These are phyloP conservation scores for Macadamia integrifolia DNA, from an alignment of 164 flowering plant species.

Conservation along the genomic window DNA sequence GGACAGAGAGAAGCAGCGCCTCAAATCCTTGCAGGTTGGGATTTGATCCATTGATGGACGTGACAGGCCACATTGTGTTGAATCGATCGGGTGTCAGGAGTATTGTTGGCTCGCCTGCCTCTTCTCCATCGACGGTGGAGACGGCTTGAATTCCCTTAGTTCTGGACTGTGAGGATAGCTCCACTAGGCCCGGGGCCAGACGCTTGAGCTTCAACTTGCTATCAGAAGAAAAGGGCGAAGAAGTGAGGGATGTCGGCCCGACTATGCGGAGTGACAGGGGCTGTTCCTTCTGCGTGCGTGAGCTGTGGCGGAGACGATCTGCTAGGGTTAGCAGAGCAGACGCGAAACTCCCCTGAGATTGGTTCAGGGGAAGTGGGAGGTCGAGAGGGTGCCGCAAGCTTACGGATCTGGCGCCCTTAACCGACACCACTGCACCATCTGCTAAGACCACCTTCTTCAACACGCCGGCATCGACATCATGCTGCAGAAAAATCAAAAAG, in stretches of 20 bases:
- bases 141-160: conserved; percentile 23
- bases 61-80: conserved; percentile 78
- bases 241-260: conserved; percentile 61
- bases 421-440: conserved; percentile 92
- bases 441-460: conserved; percentile 82
- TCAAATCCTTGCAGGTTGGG: conserved; percentile 73
- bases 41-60: conserved; percentile 68
- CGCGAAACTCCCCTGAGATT: conserved; percentile 50
- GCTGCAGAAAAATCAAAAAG: conserved; percentile 38
- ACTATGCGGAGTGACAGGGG: conserved; percentile 20
- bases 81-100: conserved; percentile 45
- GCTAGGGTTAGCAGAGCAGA: conserved; percentile 68
- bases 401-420: conserved; percentile 92
- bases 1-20: conserved; percentile 47
- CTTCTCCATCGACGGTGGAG: conserved; percentile 28
- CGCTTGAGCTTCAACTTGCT: conserved; percentile 82
- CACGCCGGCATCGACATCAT: conserved; percentile 96
- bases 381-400: conserved; percentile 85
- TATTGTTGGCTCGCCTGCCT: conserved; percentile 36
- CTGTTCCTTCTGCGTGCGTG: conserved; percentile 21
- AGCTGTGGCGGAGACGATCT: conserved; percentile 59
- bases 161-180: conserved; percentile 58
- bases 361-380: conserved; percentile 74
- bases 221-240: conserved; percentile 50
- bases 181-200: conserved; percentile 87